These are phyloP conservation scores for Saccharomycopsis capsularis DNA, from an alignment of 805 yeast genomes.

Conservation along the genomic window DNA sequence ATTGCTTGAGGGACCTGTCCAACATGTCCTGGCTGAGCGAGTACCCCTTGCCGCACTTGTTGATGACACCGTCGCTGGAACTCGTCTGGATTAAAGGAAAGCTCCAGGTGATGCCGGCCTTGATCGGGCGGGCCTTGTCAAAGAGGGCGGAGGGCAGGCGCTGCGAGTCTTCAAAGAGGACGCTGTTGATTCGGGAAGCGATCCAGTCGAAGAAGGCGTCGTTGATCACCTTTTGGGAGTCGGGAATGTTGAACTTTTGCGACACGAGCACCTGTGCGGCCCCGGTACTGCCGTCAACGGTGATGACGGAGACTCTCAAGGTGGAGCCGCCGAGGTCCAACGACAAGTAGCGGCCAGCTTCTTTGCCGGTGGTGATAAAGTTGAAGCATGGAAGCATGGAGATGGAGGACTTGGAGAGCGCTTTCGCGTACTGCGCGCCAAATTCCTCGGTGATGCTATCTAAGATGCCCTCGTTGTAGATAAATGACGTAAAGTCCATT, in stretches of 20 bases:
- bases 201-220: conserved; percentile 13
- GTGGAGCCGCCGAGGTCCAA: conserved; percentile 21
- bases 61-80: conserved; percentile 12
- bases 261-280: background rate
- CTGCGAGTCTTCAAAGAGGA: background rate
- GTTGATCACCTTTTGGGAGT: conserved; percentile 6
- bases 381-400: conserved; percentile 17
- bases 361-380: background rate
- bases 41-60: conserved; percentile 19
- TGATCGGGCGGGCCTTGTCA: background rate
- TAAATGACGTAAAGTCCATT: background rate
- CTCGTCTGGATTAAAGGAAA: conserved; percentile 17
- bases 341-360: conserved; percentile 5
- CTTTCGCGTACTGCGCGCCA: conserved; percentile 3
- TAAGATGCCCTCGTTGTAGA: conserved; percentile 27
- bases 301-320: conserved; percentile 11
- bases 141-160: background rate
- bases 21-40: background rate
- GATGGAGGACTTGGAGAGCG: conserved; percentile 5
- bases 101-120: conserved; percentile 19
- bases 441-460: conserved; percentile 22
- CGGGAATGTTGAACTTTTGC: background rate
- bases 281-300: background rate
- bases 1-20: conserved; percentile 2
- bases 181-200: conserved; percentile 2